These are phyloP conservation scores for Oemleria cerasiformis DNA, from an alignment of 306 rosid genomes.

Conservation along the genomic window DNA sequence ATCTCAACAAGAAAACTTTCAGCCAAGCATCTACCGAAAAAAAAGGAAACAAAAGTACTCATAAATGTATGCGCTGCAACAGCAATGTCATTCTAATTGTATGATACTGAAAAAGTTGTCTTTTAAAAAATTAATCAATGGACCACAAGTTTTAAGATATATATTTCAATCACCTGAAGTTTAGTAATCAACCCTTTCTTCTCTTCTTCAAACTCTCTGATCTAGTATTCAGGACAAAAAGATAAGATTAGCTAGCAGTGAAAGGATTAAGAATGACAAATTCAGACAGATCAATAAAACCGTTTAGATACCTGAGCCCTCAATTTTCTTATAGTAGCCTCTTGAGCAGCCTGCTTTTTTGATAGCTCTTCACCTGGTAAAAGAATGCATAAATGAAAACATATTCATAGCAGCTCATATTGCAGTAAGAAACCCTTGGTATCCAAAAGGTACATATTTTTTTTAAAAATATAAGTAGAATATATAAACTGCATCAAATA, in stretches of 20 bases:
- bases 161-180: conserved; percentile 73
- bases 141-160: conserved; percentile 6
- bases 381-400: conserved; percentile 13
- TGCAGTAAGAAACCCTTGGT: too few species aligned
- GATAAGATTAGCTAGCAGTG: conserved; percentile 19
- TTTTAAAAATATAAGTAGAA: background rate
- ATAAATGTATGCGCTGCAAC: background rate
- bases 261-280: conserved; percentile 21
- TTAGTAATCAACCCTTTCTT: conserved; percentile 86
- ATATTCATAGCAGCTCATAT: too few species aligned
- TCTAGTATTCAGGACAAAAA: conserved; percentile 72
- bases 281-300: conserved; percentile 23
- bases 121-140: conserved; percentile 9
- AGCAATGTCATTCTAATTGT: background rate
- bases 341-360: conserved; percentile 98
- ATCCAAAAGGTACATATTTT: background rate
- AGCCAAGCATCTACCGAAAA: background rate
- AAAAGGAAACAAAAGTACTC: background rate
- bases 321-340: conserved; percentile 79
- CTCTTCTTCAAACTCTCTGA: conserved; percentile 99
- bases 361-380: conserved; percentile 96
- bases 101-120: background rate
- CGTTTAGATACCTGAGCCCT: conserved; percentile 75
- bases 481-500: background rate
- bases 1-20: conserved; percentile 1